Conservation (phyloP, 1,284 basidiomycete species). For the Cystobasidiaceae sp. region DNA sequence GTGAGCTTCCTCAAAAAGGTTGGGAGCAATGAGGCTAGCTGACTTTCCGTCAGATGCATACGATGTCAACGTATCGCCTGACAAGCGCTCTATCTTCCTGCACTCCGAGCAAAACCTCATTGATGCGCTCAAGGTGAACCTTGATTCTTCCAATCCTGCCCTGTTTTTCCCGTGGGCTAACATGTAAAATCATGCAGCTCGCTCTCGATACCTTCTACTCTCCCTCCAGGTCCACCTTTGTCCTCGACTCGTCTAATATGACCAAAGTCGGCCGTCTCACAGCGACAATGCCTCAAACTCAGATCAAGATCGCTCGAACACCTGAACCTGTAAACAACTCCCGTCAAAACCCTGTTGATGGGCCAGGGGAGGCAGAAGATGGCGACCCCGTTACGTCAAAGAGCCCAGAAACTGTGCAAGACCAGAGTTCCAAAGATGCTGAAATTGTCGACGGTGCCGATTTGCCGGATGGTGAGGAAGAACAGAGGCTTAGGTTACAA, state of each 20-base stretch:
- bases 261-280: slow-evolving; percentile 5
- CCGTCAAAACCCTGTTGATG: neutral
- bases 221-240: slow-evolving; percentile 63
- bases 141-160: too few relatives aligned
- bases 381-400: neutral
- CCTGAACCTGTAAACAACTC: neutral
- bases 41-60: slow-evolving; percentile 74
- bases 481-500: too few relatives aligned
- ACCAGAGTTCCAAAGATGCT: too few relatives aligned
- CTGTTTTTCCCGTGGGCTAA: too few relatives aligned
- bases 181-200: too few relatives aligned
- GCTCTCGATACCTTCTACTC: slow-evolving; percentile 62
- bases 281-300: neutral
- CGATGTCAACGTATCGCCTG: slow-evolving; percentile 94
- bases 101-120: slow-evolving; percentile 83
- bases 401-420: neutral
- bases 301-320: too few relatives aligned
- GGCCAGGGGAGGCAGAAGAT: too few relatives aligned
- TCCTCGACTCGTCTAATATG: slow-evolving; percentile 39
- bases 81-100: slow-evolving; percentile 89
- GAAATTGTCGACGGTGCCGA: too few relatives aligned
- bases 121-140: slow-evolving; percentile 68
- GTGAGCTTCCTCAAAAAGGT: slow-evolving; percentile 48
- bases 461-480: too few relatives aligned
- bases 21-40: neutral